Evolutionary conservation across 2,329 filamentous ascomycete species (phyloP).

Genomic region (Podosphaera xanthii): DNA sequence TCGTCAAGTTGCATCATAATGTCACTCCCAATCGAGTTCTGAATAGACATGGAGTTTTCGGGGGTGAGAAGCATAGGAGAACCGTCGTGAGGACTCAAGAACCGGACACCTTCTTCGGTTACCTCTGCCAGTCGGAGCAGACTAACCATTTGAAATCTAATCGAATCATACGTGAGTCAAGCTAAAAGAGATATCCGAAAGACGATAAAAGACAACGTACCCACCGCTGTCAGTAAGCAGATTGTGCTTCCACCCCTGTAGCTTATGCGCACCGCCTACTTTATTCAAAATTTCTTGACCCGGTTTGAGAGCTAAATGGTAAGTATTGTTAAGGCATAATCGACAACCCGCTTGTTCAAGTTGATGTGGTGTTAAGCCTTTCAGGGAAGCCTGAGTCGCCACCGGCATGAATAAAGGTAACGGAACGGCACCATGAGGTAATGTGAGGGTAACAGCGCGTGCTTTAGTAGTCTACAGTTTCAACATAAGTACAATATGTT

Average conservation of each 20-base stretch:
- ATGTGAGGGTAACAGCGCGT: slow-evolving; percentile 62
- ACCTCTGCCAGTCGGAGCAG: slow-evolving; percentile 79
- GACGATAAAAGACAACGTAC: slow-evolving; percentile 20
- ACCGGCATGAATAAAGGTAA: slow-evolving; percentile 97
- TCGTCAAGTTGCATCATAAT: slow-evolving; percentile 99
- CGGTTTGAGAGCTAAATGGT: slow-evolving; percentile 85
- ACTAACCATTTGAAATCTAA: slow-evolving; percentile 98
- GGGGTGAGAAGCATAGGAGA: slow-evolving; percentile 91
- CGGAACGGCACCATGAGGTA: slow-evolving; percentile 78
- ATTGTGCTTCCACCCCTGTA: slow-evolving; percentile 91
- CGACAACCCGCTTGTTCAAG: slow-evolving; percentile 74
- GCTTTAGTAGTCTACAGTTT: slow-evolving; percentile 63
- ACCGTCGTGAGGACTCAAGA: slow-evolving; percentile 89
- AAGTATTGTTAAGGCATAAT: slow-evolving; percentile 92
- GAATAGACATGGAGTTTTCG: slow-evolving; percentile 85
- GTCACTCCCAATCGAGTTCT: slow-evolving; percentile 93
- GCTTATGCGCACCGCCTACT: slow-evolving; percentile 75
- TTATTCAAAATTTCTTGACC: slow-evolving; percentile 73
- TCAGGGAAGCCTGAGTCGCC: slow-evolving; percentile 85
- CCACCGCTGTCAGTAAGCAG: slow-evolving; percentile 66
- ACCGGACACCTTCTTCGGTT: slow-evolving; percentile 82
- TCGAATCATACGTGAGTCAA: slow-evolving; percentile 3
- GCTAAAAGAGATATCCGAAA: slow-evolving; percentile 2
- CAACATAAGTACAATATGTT: not conserved
- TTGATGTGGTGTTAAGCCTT: slow-evolving; percentile 81